Evolutionary conservation across 805 yeast species (phyloP), one percentile per base, ranked within the genome.

Genomic region (Myxozyma geophila): DNA sequence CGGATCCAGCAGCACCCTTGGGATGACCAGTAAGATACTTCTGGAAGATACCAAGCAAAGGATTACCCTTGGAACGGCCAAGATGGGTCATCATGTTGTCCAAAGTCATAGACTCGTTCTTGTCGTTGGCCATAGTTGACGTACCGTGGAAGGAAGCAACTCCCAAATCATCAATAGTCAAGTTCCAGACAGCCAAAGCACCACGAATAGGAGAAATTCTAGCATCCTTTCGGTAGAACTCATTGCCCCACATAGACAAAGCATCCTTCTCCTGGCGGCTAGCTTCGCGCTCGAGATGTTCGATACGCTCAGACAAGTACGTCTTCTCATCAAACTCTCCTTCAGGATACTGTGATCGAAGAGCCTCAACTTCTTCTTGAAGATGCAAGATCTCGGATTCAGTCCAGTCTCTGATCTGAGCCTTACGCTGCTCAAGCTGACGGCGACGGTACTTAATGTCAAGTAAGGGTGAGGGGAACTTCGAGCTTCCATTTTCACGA

Each of bases 1-100:
- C 67, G 63, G 99, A 98, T 84, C 98, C 99, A 63, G 99, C 99
- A 73, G 99, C 99, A 85, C 99, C 99, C 89, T 95, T 95, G 74
- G 99, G 99, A 83, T 95, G 99, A 81, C 99, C 99, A 73, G 99
- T 95, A 75, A 95, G 85, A 86, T 85, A 95, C 81, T 95, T 95
- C 81, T 95, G 99, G 96, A 96, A 93, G 60, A 95, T 96, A 85
- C 98, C 98, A 72, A 88, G 83, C 55, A 96, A 92, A 68, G 99
- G 96, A 81, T 95, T 96, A 81, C 99, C 99, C 81, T 90, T 92
- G 62, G 96, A 81, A 81, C 99, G 88, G 72, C 98, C 99, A 75
- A 95, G 83, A 76, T 95, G 99, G 74, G 83, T 80, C 87, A 96
- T 89, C 98, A 96, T 95, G 73, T 83, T 80, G 78, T 95, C 88